Evolutionary conservation across 768 basidiomycete genomes (phyloP).

Genomic region (Boletus edulis): DNA sequence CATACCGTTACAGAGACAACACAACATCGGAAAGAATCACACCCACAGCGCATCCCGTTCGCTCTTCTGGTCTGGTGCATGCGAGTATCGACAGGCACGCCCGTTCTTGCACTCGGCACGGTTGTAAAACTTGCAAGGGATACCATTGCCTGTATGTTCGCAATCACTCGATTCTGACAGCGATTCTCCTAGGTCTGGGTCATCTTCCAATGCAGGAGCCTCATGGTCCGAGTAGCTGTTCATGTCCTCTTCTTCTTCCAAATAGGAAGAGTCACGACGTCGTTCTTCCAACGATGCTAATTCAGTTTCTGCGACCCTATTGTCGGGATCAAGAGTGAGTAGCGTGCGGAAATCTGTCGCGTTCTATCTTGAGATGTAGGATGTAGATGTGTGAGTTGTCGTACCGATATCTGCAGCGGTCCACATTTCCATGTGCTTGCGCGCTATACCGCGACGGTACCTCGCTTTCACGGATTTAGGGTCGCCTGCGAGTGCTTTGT

Average conservation of each 20-base stretch:
- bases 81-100: constrained; percentile 42
- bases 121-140: constrained; percentile 58
- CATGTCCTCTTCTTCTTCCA: neutral
- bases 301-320: constrained; percentile 16
- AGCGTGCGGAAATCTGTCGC: constrained; percentile 28
- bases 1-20: neutral
- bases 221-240: constrained; percentile 14
- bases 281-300: constrained; percentile 8
- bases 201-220: constrained; percentile 17
- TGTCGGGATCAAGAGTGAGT: constrained; percentile 27
- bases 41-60: constrained; percentile 54
- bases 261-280: neutral
- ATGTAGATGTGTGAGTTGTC: neutral
- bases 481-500: constrained; percentile 27
- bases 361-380: too few species aligned
- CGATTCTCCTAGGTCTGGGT: constrained; percentile 37
- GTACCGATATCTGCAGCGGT: constrained; percentile 24
- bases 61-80: constrained; percentile 55
- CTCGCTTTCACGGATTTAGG: constrained; percentile 34
- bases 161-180: constrained; percentile 56
- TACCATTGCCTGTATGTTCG: constrained; percentile 47
- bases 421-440: constrained; percentile 25
- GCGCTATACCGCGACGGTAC: constrained; percentile 34
- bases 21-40: neutral
- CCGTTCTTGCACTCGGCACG: constrained; percentile 48